Conservation (phyloP, 768 basidiomycete genomes). For the Trametes punicea region DNA sequence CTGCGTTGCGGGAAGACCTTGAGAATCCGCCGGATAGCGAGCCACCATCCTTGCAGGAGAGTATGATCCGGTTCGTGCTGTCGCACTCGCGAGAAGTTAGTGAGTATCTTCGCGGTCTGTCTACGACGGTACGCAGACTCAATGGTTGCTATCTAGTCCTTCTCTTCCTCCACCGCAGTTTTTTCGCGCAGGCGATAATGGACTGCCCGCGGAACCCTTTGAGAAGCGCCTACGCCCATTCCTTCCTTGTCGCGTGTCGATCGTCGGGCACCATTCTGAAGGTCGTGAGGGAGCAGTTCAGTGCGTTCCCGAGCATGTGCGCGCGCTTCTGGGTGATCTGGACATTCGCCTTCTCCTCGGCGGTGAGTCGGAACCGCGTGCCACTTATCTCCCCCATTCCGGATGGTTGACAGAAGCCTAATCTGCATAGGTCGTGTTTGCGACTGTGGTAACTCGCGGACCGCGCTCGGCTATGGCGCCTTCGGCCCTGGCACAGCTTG, state of each 20-base stretch:
- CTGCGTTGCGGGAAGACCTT: constrained; percentile 34
- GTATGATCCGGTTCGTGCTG: constrained; percentile 41
- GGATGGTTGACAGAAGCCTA: constrained; percentile 46
- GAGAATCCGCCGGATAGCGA: constrained; percentile 21
- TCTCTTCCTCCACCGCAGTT: constrained; percentile 65
- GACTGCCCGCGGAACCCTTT: constrained; percentile 66
- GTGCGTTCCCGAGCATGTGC: constrained; percentile 54
- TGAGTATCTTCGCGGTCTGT: constrained; percentile 36
- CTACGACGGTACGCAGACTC: constrained; percentile 28
- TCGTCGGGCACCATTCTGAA: constrained; percentile 67
- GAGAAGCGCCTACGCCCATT: constrained; percentile 66
- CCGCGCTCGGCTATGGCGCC: constrained; percentile 66
- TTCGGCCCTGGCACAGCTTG: constrained; percentile 66
- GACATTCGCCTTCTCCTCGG: constrained; percentile 51
- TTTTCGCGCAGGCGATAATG: constrained; percentile 69
- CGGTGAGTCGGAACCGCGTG: constrained; percentile 19
- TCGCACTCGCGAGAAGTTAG: constrained; percentile 48
- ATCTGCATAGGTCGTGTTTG: constrained; percentile 72
- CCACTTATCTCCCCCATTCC: neutral
- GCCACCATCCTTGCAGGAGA: constrained; percentile 24
- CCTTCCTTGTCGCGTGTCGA: constrained; percentile 67
- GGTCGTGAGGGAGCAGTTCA: constrained; percentile 42
- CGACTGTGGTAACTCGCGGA: constrained; percentile 72
- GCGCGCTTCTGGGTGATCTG: constrained; percentile 62
- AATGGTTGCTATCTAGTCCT: constrained; percentile 39